These are phyloP conservation scores for Dittrichia graveolens DNA, from an alignment of 129 eudicot species.

Conservation along the genomic window DNA sequence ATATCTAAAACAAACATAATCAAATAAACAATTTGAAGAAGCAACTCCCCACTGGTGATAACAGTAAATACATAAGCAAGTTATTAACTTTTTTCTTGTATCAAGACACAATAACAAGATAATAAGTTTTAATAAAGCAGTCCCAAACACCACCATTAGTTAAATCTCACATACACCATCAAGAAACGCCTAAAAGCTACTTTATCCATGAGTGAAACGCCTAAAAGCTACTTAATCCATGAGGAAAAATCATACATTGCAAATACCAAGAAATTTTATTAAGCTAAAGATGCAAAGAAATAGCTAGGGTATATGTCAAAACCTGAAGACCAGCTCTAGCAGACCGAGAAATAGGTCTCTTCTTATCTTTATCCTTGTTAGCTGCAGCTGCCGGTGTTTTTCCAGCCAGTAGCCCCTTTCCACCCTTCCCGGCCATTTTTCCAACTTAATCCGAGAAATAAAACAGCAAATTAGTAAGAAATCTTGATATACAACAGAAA, in stretches of 20 bases:
- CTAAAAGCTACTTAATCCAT: no score
- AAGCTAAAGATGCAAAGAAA: not conserved
- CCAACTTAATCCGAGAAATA: not conserved
- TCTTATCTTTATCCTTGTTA: slow-evolving; percentile 68
- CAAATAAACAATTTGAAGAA: no score
- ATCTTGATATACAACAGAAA: not conserved
- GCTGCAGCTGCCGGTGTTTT: slow-evolving; percentile 61
- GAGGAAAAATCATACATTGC: no score
- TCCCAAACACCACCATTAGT: no score
- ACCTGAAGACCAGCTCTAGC: slow-evolving; percentile 84
- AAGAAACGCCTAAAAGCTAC: no score
- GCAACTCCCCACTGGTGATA: no score
- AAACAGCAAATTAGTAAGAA: not conserved
- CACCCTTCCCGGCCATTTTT: slow-evolving; percentile 78
- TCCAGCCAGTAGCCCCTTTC: slow-evolving; percentile 71
- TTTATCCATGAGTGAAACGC: no score
- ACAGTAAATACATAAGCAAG: no score
- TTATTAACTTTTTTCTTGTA: not conserved
- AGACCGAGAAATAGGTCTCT: slow-evolving; percentile 59
- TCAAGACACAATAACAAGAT: not conserved
- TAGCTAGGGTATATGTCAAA: not conserved
- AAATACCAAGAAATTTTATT: no score
- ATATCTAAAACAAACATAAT: no score
- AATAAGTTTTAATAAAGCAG: no score
- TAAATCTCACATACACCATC: no score